These are phyloP conservation scores for Podila verticillata DNA, from an alignment of 192 early-diverging fungal species.

Conservation along the genomic window DNA sequence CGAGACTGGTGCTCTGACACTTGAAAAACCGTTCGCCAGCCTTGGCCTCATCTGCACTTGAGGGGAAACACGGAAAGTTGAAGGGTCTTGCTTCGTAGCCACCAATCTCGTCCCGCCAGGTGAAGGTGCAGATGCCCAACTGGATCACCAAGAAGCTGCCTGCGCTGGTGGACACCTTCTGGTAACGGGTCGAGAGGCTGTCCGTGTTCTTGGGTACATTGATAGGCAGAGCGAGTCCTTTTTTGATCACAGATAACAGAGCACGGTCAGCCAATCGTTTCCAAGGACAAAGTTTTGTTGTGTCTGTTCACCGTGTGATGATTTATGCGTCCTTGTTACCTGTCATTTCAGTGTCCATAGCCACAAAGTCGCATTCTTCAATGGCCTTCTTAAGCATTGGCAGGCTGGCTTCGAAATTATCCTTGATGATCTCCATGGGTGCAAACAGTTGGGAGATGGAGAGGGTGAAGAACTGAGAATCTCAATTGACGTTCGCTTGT, in stretches of 20 bases:
- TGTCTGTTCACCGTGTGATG: neutral
- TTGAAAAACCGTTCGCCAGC: constrained; percentile 61
- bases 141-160: constrained; percentile 71
- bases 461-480: neutral
- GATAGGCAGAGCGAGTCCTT: constrained; percentile 23
- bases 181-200: constrained; percentile 37
- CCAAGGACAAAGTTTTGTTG: neutral
- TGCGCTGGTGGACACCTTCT: constrained; percentile 32
- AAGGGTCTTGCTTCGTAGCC: constrained; percentile 83
- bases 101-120: constrained; percentile 61
- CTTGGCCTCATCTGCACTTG: constrained; percentile 52
- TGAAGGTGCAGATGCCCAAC: constrained; percentile 87
- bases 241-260: neutral
- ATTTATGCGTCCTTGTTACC: constrained; percentile 51
- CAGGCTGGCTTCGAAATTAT: constrained; percentile 68
- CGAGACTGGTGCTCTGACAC: constrained; percentile 63
- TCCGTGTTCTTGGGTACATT: constrained; percentile 24
- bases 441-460: neutral
- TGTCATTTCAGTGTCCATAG: constrained; percentile 87
- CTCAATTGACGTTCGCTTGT: too few relatives aligned
- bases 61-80: constrained; percentile 92
- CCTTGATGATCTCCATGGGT: constrained; percentile 74
- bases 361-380: constrained; percentile 73
- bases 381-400: constrained; percentile 74
- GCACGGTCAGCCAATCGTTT: neutral